These are phyloP conservation scores for Rauvolfia tetraphylla DNA, from an alignment of 257 asterid species.

Conservation along the genomic window DNA sequence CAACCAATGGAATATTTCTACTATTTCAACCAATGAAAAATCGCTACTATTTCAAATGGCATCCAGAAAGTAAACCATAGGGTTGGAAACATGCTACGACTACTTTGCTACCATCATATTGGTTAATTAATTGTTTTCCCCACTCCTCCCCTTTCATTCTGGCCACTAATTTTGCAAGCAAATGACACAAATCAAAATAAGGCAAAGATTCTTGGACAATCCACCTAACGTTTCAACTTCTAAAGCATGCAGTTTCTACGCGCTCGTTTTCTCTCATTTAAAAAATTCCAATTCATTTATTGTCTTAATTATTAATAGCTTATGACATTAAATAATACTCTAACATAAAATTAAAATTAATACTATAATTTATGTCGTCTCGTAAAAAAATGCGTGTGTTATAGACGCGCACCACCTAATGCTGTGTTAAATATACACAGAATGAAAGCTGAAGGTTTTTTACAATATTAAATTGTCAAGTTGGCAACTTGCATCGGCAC, in stretches of 20 bases:
- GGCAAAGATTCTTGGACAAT: slow-evolving; percentile 14
- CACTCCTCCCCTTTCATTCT: not conserved
- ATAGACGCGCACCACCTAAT: not conserved
- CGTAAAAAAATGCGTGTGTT: no score
- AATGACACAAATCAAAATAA: not conserved
- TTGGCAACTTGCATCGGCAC: slow-evolving; percentile 28
- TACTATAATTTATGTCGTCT: no score
- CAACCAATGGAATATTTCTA: not conserved
- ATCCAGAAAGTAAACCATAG: not conserved
- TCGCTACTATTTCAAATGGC: not conserved
- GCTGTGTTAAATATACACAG: no score
- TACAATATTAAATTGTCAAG: slow-evolving; percentile 20
- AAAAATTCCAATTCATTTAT: no score
- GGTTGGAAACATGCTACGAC: not conserved
- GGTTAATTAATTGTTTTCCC: not conserved
- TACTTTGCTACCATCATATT: not conserved
- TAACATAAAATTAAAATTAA: no score
- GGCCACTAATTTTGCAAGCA: not conserved
- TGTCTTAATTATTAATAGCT: no score
- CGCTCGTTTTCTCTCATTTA: no score
- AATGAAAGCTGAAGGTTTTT: no score
- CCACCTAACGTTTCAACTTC: not conserved
- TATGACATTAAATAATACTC: no score
- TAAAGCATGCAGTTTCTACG: not conserved
- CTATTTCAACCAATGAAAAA: not conserved